These are phyloP conservation scores for Samsoniella hepiali DNA, from an alignment of 2,329 filamentous ascomycete genomes.

Conservation along the genomic window DNA sequence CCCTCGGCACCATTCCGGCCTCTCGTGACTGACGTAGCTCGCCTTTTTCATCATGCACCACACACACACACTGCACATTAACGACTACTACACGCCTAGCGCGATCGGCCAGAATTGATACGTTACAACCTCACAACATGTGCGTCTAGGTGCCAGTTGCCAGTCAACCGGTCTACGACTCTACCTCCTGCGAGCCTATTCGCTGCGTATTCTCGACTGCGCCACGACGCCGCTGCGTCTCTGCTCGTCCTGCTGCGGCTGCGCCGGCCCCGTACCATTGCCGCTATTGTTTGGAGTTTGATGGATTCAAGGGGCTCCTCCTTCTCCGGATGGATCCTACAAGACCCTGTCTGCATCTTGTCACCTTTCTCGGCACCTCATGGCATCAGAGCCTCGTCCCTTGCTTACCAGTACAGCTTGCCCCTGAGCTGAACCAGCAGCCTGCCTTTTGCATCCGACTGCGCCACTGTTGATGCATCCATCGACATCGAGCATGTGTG, in stretches of 20 bases:
- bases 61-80: background rate
- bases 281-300: background rate
- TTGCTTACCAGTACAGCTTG: background rate
- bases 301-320: background rate
- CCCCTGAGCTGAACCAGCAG: background rate
- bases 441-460: background rate
- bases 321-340: background rate
- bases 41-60: background rate
- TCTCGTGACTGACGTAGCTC: slow-evolving; percentile 2
- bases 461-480: background rate
- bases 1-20: background rate
- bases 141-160: background rate
- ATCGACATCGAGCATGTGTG: background rate
- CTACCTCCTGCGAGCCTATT: too few relatives aligned
- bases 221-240: background rate
- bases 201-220: slow-evolving; percentile 2
- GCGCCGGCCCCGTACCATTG: background rate
- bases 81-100: background rate
- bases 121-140: background rate
- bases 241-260: slow-evolving; percentile 2
- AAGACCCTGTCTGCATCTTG: background rate
- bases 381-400: background rate
- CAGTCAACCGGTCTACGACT: too few relatives aligned
- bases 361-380: background rate
- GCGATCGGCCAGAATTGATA: background rate